phyloP scores from a whole-genome alignment of 768 basidiomycete species.

The Serpula lacrymans region DNA sequence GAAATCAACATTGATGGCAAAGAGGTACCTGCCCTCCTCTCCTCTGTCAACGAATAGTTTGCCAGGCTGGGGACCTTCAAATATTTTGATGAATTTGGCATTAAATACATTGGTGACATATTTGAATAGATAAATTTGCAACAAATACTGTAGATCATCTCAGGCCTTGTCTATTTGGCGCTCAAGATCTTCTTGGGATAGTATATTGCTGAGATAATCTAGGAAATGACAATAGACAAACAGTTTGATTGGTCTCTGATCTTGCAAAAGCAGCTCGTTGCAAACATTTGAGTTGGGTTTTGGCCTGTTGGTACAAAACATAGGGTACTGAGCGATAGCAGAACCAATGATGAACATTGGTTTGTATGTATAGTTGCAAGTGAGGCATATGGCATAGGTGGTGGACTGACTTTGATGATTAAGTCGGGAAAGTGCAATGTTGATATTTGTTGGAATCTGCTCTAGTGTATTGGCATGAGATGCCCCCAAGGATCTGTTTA shows the following conservation, averaged over 20 bases:
- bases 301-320: conserved; percentile 2
- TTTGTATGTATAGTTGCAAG: conserved; percentile 8
- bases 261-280: background rate
- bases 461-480: background rate
- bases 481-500: background rate
- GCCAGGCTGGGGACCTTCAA: conserved; percentile 17
- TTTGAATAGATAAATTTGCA: too few relatives aligned
- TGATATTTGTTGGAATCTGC: background rate
- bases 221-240: conserved; percentile 21
- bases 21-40: conserved; percentile 20
- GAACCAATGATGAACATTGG: conserved; percentile 3
- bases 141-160: conserved; percentile 1
- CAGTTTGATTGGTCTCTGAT: too few relatives aligned
- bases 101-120: conserved; percentile 17
- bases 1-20: conserved; percentile 24
- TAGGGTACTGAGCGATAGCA: conserved; percentile 1
- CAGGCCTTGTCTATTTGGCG: background rate
- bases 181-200: conserved; percentile 5
- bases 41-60: conserved; percentile 16
- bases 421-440: conserved; percentile 2
- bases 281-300: conserved; percentile 1
- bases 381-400: conserved; percentile 9
- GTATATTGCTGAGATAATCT: conserved; percentile 24
- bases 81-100: conserved; percentile 20
- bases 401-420: conserved; percentile 10